A percentile compares a stretch with the other conserved stretches of the same genome.
phyloP scores from a whole-genome alignment of 495 filamentous ascomycete genomes.

The Filosporella fistucella region DNA sequence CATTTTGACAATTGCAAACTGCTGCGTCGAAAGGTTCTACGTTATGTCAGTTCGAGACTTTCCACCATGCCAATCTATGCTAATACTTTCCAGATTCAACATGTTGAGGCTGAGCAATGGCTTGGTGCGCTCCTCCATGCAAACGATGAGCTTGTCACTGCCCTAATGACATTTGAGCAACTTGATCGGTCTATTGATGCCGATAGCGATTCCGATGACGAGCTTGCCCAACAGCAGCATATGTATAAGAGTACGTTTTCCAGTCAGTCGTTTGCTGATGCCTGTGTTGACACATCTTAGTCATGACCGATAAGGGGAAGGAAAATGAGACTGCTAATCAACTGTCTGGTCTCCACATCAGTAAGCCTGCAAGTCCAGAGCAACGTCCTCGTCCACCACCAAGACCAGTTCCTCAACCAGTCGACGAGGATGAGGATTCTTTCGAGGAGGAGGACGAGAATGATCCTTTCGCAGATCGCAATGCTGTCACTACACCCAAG shows the following conservation, averaged over 20 bases:
- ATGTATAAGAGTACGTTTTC: slow-evolving; percentile 41
- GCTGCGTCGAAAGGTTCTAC: slow-evolving; percentile 75
- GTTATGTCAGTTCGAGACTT: slow-evolving; percentile 53
- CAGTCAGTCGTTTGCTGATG: background rate
- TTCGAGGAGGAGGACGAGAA: slow-evolving; percentile 58
- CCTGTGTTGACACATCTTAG: slow-evolving; percentile 22
- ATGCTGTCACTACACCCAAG: slow-evolving; percentile 20
- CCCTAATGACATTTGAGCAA: slow-evolving; percentile 90
- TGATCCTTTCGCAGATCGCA: slow-evolving; percentile 66
- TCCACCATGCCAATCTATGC: background rate
- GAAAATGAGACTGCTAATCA: slow-evolving; percentile 33
- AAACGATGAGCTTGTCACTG: slow-evolving; percentile 83
- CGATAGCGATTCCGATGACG: slow-evolving; percentile 89
- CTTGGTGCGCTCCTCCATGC: slow-evolving; percentile 76
- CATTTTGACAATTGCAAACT: slow-evolving; percentile 84
- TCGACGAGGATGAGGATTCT: slow-evolving; percentile 45
- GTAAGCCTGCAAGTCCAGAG: slow-evolving; percentile 6
- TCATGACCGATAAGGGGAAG: slow-evolving; percentile 45
- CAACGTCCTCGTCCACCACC: slow-evolving; percentile 38
- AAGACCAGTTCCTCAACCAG: slow-evolving; percentile 28
- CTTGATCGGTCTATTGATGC: slow-evolving; percentile 94
- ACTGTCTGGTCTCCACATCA: slow-evolving; percentile 27
- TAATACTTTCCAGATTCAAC: slow-evolving; percentile 53
- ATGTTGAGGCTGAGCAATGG: slow-evolving; percentile 78
- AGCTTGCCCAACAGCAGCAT: slow-evolving; percentile 51